A percentile compares a stretch with the other conserved stretches of the same genome.
Evolutionary conservation across 345 rosid species (phyloP).

Genomic region (Trapa bicornis): DNA sequence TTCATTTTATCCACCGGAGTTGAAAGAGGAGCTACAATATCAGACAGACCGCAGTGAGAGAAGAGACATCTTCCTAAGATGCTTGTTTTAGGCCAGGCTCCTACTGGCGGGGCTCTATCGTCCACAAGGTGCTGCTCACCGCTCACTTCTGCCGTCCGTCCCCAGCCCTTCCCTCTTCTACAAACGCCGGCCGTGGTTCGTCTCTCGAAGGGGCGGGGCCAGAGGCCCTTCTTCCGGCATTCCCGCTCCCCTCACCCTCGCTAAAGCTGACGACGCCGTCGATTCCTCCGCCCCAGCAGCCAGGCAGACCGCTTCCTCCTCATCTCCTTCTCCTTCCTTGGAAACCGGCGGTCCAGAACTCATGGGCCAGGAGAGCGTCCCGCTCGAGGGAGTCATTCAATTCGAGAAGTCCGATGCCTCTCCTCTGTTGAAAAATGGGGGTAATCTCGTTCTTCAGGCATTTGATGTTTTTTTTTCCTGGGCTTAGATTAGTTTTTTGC

Average conservation of each 20-base stretch:
- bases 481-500: neutral
- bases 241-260: slow-evolving; percentile 25
- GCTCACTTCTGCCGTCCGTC: slow-evolving; percentile 22
- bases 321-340: slow-evolving; percentile 11
- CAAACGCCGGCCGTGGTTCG: slow-evolving; percentile 16
- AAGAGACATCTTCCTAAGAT: slow-evolving; percentile 12
- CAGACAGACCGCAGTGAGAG: neutral
- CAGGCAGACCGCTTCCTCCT: slow-evolving; percentile 16
- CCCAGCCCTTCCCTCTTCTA: slow-evolving; percentile 21
- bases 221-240: slow-evolving; percentile 2
- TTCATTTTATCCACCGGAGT: too few species aligned
- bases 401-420: slow-evolving; percentile 56
- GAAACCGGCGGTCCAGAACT: slow-evolving; percentile 31
- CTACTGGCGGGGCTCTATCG: slow-evolving; percentile 39
- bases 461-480: neutral
- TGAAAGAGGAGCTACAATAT: too few species aligned
- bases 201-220: slow-evolving; percentile 4
- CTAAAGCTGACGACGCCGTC: slow-evolving; percentile 49
- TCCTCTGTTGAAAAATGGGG: slow-evolving; percentile 60
- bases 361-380: slow-evolving; percentile 53
- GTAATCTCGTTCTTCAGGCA: slow-evolving; percentile 23
- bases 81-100: slow-evolving; percentile 41
- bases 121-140: slow-evolving; percentile 19
- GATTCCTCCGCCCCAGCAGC: slow-evolving; percentile 33
- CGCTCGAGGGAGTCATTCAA: slow-evolving; percentile 85